Conservation (phyloP, 176 grass and related monocot species). For the Aechmea fasciata region DNA sequence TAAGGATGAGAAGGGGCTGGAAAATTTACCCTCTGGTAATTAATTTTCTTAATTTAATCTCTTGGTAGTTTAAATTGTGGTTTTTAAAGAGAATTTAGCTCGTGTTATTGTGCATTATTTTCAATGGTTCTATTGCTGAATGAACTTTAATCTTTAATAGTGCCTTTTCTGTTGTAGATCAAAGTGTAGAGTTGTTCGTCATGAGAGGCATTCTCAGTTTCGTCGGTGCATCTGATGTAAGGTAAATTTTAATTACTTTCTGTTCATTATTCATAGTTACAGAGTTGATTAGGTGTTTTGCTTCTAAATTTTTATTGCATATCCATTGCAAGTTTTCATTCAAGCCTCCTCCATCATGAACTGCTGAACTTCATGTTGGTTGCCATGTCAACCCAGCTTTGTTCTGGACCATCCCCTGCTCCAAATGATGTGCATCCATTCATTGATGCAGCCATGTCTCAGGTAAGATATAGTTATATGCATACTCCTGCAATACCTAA, state of each 20-base stretch:
- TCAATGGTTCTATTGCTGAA: not conserved
- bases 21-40: conserved; percentile 69
- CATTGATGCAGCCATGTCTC: conserved; percentile 87
- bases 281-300: conserved; percentile 5
- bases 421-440: conserved; percentile 94
- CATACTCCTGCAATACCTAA: not conserved
- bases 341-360: conserved; percentile 88
- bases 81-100: not conserved
- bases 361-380: conserved; percentile 94
- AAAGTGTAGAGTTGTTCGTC: conserved; percentile 66
- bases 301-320: conserved; percentile 30
- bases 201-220: conserved; percentile 72
- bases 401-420: conserved; percentile 90
- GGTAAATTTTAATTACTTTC: conserved; percentile 49
- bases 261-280: conserved; percentile 4
- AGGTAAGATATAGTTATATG: conserved; percentile 36
- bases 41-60: conserved; percentile 5
- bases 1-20: conserved; percentile 58
- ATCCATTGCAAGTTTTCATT: conserved; percentile 53
- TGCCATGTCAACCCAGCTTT: conserved; percentile 94
- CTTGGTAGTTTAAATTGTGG: not conserved
- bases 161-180: conserved; percentile 37
- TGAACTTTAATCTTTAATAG: not conserved
- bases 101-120: not conserved
- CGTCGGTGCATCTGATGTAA: conserved; percentile 76